phyloP scores from a whole-genome alignment of 2,329 filamentous ascomycete species.

The Myriosclerotinia scirpicola region DNA sequence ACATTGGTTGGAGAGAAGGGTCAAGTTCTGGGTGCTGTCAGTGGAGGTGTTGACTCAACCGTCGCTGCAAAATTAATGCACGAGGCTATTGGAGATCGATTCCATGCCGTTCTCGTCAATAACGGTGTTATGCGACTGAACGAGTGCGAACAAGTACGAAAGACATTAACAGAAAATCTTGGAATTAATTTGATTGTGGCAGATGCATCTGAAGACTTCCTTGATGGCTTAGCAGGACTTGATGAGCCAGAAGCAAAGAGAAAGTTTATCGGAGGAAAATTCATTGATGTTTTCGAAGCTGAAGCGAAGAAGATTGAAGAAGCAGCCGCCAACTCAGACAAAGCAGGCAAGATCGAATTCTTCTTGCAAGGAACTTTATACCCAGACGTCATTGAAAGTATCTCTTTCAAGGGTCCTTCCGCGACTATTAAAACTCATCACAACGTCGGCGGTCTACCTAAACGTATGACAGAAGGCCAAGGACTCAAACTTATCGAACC shows the following conservation, averaged over 20 bases:
- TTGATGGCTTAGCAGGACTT: constrained; percentile 73
- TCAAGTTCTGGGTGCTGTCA: constrained; percentile 77
- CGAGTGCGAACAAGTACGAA: constrained; percentile 78
- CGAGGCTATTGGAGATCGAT: constrained; percentile 77
- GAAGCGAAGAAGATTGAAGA: constrained; percentile 74
- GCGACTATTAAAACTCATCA: constrained; percentile 74
- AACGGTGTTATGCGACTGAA: constrained; percentile 83
- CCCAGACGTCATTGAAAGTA: constrained; percentile 59
- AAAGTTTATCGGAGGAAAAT: constrained; percentile 80
- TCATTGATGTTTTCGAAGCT: constrained; percentile 81
- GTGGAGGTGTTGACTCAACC: constrained; percentile 36
- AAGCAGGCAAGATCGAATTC: constrained; percentile 77
- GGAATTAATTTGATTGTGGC: constrained; percentile 90
- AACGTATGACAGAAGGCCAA: constrained; percentile 52
- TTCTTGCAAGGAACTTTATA: constrained; percentile 81
- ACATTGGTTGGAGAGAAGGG: constrained; percentile 76
- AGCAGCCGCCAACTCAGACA: constrained; percentile 63
- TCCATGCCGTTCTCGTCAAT: constrained; percentile 82
- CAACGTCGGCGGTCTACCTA: constrained; percentile 66
- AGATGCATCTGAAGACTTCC: constrained; percentile 74
- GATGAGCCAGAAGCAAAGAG: constrained; percentile 82
- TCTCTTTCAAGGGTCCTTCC: constrained; percentile 71
- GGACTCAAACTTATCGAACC: constrained; percentile 73
- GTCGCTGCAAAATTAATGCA: constrained; percentile 66
- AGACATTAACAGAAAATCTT: constrained; percentile 74